Evolutionary conservation across 2,329 filamentous ascomycete genomes (phyloP), one percentile per base, ranked within the genome.

Genomic region (Colletotrichum tropicale): DNA sequence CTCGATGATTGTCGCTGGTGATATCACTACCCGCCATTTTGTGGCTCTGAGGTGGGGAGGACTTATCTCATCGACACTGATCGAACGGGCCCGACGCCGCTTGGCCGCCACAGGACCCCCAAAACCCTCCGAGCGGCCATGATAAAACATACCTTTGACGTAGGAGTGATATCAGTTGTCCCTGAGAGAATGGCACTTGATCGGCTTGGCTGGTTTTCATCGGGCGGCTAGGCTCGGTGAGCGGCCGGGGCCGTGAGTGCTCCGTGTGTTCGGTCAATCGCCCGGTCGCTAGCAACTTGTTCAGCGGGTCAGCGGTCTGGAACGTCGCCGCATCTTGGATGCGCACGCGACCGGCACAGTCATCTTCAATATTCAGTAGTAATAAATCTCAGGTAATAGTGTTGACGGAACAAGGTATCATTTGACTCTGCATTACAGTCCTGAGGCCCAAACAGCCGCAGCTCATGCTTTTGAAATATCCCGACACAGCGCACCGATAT

Each of bases 1-100:
- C 74, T 69, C n/a, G 70, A 65, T 76, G 64, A 76, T 74, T 21
- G 38, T 64, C 32, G 18, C 55, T 75, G 70, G 73, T 74, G 74
- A 76, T 74, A 68, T 76, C 74, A 76, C 70, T 66, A 74, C 65
- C 74, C 74, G 74, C 74, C 74, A 66, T 68, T 74, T 60, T 76
- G 74, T 76, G 74, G 74, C 73, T 64, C 74, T 64, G 24, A 13
- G 72, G 70, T 65, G 74, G 38, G 70, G 64, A 74, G 24, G 18
- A 69, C 52, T 69, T 48, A 65, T 65, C 65, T 74, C 74, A 76
- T 76, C 74, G 74, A 71, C 61, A 69, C 64, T 28, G 64, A 76
- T 76, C 64, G 70, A 73, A 75, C 34, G 56, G 43, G n/a, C 34
- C 56, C 12, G 65, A 60, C 48, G 70, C 30, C 69, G 48, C 56